Evolutionary conservation across 1,284 basidiomycete species (phyloP), one percentile per base, ranked within the genome.

Genomic region (Microbotryum saponariae): DNA sequence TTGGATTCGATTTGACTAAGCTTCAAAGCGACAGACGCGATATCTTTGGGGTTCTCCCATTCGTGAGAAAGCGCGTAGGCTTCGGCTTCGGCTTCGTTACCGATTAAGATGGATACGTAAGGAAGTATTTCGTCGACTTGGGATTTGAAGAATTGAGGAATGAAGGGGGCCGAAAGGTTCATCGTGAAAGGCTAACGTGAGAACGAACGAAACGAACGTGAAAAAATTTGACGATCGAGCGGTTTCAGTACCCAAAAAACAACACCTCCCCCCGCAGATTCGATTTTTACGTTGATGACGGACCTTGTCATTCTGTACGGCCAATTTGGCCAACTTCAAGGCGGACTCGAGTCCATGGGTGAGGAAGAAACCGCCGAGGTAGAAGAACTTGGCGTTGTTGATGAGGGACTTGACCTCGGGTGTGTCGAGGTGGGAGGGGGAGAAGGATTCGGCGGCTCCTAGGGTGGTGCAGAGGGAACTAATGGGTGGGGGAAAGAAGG

Each of bases 91-190:
- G 86, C 79, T 80, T 98, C 96, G 79, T 97, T 98, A 37, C 90
- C 89, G 76, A 97, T 89, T 74, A 96, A 71, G 73, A 93, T 79
- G 76, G 97, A 92, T 66, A 83, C 83, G 79, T 87, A 86, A 29
- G 87, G 86, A 55, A 96, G 76, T 71, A 96, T 78, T 74, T 87
- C 79, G 70, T 89, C 82, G 47, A 97, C 80, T 73, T 92, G 87
- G 4, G 81, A 77, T 69, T 84, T 84, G 81, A 97, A 97, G 83
- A 97, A 96, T 77, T 94, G 88, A 60, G 89, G 81, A 76, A 98
- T 96, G 82, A 97, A 98, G 45, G 96, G 96, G 2, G 96, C 96
- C 18, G 91, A 96, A 70, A 99, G 83, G 82, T 98, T 98, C 73
- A 97, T 79, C 16, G 84, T 83, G 75, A 96, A 92, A 54, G 84